Evolutionary conservation across 768 basidiomycete genomes (phyloP), one percentile per base, ranked within the genome.

Genomic region (Saitozyma podzolica): DNA sequence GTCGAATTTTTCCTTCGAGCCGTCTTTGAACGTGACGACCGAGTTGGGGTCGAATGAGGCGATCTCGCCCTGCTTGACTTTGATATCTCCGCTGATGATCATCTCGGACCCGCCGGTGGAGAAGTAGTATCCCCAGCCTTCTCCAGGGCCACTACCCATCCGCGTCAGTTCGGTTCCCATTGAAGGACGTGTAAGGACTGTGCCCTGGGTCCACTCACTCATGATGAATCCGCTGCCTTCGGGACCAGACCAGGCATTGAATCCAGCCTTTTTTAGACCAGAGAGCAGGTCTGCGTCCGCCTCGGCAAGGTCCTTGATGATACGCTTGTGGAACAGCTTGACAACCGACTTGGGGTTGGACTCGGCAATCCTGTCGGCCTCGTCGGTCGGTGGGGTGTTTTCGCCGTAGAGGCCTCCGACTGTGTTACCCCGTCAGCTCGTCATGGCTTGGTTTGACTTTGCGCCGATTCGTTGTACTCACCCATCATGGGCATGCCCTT

Each of bases 11-110:
- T 86, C 72, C 51, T 81, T 78, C 14, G 60, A 56, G 2, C 78
- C 75, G 58, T 77, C 78, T 45, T 68, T 67, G 66, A 74, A 74
- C 29, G 62, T 66, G 61, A 74, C 56, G 11, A 49, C 45, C 2
- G 55, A 50, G 50, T 64, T 57, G 16, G 43, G 20, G 40, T 66
- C 67, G 72, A 85, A 84, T 19, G 72, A 72, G 58, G 82, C 74
- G 58, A 88, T 84, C 51, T 81, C 78, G 59, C 86, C 86, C 77
- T 84, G 86, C 80, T 88, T 89, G 59, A 89, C 77, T 74, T 87
- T 88, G 81, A 89, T 86, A 71, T 86, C 85, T 6, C 87, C 86
- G 68, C 88, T 85, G 50, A 84, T 83, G 69, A 89, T 85, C 65
- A 85, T 79, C 74, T 87, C 83, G 62, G 84, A 84, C 9, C 84